These are phyloP conservation scores for Arthrocladium fulminans DNA, from an alignment of 2,329 filamentous ascomycete species.

Conservation along the genomic window DNA sequence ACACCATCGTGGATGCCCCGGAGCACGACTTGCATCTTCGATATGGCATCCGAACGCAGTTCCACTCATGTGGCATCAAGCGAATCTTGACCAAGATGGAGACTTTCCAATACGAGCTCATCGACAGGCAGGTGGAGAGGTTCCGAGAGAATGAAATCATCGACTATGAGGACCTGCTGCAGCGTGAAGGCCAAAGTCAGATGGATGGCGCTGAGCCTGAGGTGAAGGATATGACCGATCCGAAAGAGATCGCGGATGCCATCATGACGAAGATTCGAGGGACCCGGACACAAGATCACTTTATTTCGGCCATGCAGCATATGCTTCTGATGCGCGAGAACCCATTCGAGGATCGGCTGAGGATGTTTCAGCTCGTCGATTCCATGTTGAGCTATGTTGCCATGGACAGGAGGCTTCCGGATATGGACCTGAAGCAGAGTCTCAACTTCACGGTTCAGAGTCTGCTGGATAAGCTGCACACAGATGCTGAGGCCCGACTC, in stretches of 20 bases:
- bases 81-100: constrained; percentile 95
- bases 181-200: constrained; percentile 81
- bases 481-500: constrained; percentile 87
- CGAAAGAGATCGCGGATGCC: constrained; percentile 84
- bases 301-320: constrained; percentile 89
- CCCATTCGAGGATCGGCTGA: constrained; percentile 79
- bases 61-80: constrained; percentile 91
- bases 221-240: constrained; percentile 84
- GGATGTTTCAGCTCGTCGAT: constrained; percentile 96
- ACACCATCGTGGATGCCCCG: constrained; percentile 89
- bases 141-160: constrained; percentile 92
- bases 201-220: constrained; percentile 81
- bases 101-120: constrained; percentile 92
- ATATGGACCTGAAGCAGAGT: constrained; percentile 96
- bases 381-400: constrained; percentile 98
- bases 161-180: constrained; percentile 95
- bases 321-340: constrained; percentile 85
- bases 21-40: constrained; percentile 82
- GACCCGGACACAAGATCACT: constrained; percentile 86
- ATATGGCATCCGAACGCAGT: constrained; percentile 90
- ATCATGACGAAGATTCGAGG: constrained; percentile 78
- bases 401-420: constrained; percentile 89
- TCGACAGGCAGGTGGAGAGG: constrained; percentile 94
- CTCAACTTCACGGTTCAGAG: constrained; percentile 96
- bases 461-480: constrained; percentile 89